Conservation (phyloP, 2,329 filamentous ascomycete species). For the Epichloe typhina region DNA sequence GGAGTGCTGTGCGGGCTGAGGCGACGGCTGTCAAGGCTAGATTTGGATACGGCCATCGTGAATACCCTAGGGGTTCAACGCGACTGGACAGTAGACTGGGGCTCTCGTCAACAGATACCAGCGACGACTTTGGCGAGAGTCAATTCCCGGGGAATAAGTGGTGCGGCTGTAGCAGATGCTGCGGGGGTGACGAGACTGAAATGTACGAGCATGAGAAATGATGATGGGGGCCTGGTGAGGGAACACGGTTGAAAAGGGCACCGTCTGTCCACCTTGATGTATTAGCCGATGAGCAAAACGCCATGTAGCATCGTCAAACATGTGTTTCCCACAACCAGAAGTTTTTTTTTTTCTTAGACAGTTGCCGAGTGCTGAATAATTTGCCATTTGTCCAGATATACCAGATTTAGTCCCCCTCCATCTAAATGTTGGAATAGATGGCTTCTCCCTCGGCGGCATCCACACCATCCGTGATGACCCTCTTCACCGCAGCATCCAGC, state of each 20-base stretch:
- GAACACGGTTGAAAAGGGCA: neutral
- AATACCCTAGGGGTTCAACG: conserved; percentile 6
- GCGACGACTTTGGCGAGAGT: neutral
- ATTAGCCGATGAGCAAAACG: no score
- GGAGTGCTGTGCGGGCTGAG: conserved; percentile 22
- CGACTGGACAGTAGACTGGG: conserved; percentile 17
- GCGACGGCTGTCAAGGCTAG: conserved; percentile 8
- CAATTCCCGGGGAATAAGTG: neutral
- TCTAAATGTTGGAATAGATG: conserved; percentile 13
- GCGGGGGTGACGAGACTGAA: neutral
- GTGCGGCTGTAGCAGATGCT: neutral
- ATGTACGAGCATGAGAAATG: neutral
- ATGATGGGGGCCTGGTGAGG: neutral
- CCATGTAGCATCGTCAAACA: no score
- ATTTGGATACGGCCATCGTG: conserved; percentile 2
- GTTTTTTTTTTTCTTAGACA: neutral
- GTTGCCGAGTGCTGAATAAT: neutral
- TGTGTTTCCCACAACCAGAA: neutral
- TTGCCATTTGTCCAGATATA: neutral
- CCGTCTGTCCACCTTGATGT: no score
- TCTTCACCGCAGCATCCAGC: conserved; percentile 31
- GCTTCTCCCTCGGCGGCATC: conserved; percentile 40
- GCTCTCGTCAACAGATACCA: conserved; percentile 1
- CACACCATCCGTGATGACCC: conserved; percentile 34
- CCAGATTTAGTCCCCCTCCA: no score